phyloP scores from a whole-genome alignment of 305 asterid genomes.

The Fraxinus xanthoxyloides region DNA sequence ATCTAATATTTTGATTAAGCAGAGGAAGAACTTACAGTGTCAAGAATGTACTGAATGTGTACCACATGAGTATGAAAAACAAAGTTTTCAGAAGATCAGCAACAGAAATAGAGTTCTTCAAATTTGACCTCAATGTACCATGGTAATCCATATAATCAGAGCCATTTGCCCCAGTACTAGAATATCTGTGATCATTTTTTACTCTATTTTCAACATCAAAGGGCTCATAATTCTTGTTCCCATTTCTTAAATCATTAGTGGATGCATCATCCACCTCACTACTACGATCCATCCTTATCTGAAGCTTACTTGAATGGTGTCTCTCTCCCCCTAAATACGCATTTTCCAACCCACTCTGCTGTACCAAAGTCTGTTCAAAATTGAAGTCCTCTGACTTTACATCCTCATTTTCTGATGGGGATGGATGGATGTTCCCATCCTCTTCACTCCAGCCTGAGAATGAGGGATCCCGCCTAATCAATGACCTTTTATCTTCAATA shows the following conservation, averaged over 20 bases:
- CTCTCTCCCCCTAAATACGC: conserved; percentile 41
- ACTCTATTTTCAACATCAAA: conserved; percentile 60
- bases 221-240: conserved; percentile 49
- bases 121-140: conserved; percentile 20
- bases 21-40: conserved; percentile 67
- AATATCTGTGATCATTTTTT: conserved; percentile 28
- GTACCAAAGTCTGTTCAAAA: conserved; percentile 45
- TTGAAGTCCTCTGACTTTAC: conserved; percentile 41
- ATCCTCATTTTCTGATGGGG: conserved; percentile 30
- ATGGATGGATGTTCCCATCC: conserved; percentile 40
- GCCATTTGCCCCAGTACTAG: conserved; percentile 21
- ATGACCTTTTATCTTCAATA: conserved; percentile 24
- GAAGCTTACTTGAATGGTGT: conserved; percentile 24
- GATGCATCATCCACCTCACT: conserved; percentile 37
- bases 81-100: conserved; percentile 80
- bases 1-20: background rate
- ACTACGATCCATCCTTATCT: conserved; percentile 50
- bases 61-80: conserved; percentile 83
- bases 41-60: conserved; percentile 87
- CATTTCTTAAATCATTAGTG: conserved; percentile 32
- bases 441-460: conserved; percentile 78
- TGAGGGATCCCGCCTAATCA: conserved; percentile 59
- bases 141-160: conserved; percentile 24
- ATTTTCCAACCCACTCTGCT: conserved; percentile 27
- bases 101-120: conserved; percentile 39